phyloP scores from a whole-genome alignment of 768 basidiomycete genomes.

The Leccinum uliginosum region DNA sequence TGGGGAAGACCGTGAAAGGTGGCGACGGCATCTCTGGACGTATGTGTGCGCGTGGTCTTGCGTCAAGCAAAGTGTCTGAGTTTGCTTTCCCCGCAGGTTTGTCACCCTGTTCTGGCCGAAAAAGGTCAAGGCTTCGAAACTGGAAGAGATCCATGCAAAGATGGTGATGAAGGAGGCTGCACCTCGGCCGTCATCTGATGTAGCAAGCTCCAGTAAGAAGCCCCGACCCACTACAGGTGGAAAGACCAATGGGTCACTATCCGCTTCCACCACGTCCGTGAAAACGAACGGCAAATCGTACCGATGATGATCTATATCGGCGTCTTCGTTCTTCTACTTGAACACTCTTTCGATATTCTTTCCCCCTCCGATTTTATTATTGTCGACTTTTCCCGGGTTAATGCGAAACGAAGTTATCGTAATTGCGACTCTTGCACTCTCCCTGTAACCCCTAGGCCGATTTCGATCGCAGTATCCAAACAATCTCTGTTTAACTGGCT shows the following conservation, averaged over 20 bases:
- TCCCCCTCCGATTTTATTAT: conserved; percentile 16
- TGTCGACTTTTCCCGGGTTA: conserved; percentile 20
- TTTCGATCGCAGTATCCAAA: conserved; percentile 13
- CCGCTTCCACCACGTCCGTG: conserved; percentile 39
- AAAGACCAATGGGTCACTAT: conserved; percentile 51
- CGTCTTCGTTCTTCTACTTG: conserved; percentile 14
- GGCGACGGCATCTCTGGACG: conserved; percentile 97
- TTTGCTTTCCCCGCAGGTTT: conserved; percentile 49
- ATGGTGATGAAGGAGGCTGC: conserved; percentile 87
- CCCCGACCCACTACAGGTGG: conserved; percentile 45
- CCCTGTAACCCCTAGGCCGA: conserved; percentile 23
- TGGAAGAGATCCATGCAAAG: conserved; percentile 94
- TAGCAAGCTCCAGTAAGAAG: conserved; percentile 48
- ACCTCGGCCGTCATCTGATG: conserved; percentile 53
- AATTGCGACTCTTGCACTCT: conserved; percentile 20
- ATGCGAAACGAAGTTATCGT: conserved; percentile 25
- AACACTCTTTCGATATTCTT: conserved; percentile 17
- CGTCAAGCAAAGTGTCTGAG: conserved; percentile 9
- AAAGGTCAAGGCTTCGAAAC: conserved; percentile 89
- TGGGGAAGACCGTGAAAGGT: conserved; percentile 81
- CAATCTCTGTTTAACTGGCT: conserved; percentile 11
- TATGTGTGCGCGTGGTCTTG: conserved; percentile 40
- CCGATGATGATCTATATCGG: conserved; percentile 43
- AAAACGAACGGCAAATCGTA: conserved; percentile 60
- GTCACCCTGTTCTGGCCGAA: conserved; percentile 98